Evolutionary conservation across 1,284 basidiomycete genomes (phyloP).

Genomic region (Sanghuangporus weigelae): DNA sequence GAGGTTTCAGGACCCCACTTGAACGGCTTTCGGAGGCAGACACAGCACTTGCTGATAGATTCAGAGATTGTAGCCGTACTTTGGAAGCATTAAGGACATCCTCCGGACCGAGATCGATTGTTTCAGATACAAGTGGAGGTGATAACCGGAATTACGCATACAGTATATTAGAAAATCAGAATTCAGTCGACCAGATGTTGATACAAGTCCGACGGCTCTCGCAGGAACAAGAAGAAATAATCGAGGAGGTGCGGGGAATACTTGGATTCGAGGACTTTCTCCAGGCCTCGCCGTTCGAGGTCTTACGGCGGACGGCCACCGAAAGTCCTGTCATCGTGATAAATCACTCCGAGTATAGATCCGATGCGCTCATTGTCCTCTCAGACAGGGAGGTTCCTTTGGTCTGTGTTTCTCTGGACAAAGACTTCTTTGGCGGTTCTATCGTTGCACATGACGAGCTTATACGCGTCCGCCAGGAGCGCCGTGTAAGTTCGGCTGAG

Average conservation of each 20-base stretch:
- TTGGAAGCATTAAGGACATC: neutral
- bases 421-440: too few species aligned
- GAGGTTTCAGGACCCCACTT: neutral
- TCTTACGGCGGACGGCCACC: conserved; percentile 6
- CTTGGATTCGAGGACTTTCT: conserved; percentile 12
- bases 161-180: too few species aligned
- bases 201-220: neutral
- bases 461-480: neutral
- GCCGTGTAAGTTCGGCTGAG: neutral
- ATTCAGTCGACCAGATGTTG: neutral
- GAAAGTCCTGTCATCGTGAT: conserved; percentile 8
- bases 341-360: conserved; percentile 3
- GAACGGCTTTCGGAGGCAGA: neutral
- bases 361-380: neutral
- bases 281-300: neutral
- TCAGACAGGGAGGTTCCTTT: neutral
- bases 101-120: too few species aligned
- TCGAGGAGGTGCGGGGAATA: conserved; percentile 4
- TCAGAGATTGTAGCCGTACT: neutral
- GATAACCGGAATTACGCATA: too few species aligned
- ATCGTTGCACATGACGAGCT: neutral
- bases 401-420: neutral
- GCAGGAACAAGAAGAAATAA: conserved; percentile 1
- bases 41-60: neutral
- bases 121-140: too few species aligned